These are phyloP conservation scores for Acrocalymma vagum DNA, from an alignment of 2,329 filamentous ascomycete species.

Conservation along the genomic window DNA sequence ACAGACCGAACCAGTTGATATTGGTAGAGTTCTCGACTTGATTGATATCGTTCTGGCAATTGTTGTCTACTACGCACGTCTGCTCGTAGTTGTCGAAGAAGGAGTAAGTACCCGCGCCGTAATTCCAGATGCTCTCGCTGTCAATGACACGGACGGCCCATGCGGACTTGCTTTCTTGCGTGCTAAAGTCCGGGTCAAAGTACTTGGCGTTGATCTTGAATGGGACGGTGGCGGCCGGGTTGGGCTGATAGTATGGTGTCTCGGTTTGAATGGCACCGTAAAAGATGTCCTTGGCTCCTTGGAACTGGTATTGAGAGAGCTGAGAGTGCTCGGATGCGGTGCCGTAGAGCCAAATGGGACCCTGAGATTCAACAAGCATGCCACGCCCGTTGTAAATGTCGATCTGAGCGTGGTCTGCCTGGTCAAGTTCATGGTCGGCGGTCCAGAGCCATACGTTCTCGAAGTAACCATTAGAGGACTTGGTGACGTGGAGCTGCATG, in stretches of 20 bases:
- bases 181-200: constrained; percentile 54
- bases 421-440: constrained; percentile 88
- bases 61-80: constrained; percentile 54
- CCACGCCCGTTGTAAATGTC: constrained; percentile 89
- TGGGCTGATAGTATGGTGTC: constrained; percentile 76
- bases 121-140: constrained; percentile 53
- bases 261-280: constrained; percentile 74
- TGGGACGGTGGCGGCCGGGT: constrained; percentile 66
- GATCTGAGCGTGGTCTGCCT: constrained; percentile 75
- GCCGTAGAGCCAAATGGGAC: constrained; percentile 78
- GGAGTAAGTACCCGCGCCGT: constrained; percentile 62
- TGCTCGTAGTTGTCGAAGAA: constrained; percentile 69
- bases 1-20: constrained; percentile 57
- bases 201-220: constrained; percentile 59
- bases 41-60: constrained; percentile 63
- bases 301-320: constrained; percentile 76
- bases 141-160: constrained; percentile 57
- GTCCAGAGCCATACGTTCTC: constrained; percentile 95
- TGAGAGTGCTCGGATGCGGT: constrained; percentile 72
- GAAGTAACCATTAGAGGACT: constrained; percentile 72
- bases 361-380: constrained; percentile 78
- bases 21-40: constrained; percentile 52
- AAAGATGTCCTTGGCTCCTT: constrained; percentile 67
- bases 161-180: constrained; percentile 47
- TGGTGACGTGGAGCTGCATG: constrained; percentile 65